Conservation (phyloP, 148 eudicot species). For the Dysphania ambrosioides region DNA sequence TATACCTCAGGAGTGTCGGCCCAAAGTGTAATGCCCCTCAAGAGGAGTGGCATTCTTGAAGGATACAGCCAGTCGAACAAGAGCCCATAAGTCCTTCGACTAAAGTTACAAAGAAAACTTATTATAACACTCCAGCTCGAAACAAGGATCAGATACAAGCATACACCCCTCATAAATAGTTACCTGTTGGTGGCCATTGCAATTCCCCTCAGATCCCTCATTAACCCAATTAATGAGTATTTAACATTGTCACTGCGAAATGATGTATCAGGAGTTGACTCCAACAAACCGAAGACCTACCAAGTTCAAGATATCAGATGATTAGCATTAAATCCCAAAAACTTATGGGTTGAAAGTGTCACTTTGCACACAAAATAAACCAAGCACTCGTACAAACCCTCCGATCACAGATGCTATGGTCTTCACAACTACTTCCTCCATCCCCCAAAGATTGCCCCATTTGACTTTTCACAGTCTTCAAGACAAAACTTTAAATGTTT, state of each 20-base stretch:
- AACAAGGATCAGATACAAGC: background rate
- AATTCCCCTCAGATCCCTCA: slow-evolving; percentile 96
- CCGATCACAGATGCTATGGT: background rate
- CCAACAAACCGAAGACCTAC: slow-evolving; percentile 72
- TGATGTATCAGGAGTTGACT: slow-evolving; percentile 74
- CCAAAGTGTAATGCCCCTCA: slow-evolving; percentile 93
- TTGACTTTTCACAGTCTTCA: too few species aligned
- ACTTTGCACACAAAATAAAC: slow-evolving; percentile 12
- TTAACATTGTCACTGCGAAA: slow-evolving; percentile 78
- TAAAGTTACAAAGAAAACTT: slow-evolving; percentile 32
- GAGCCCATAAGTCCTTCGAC: slow-evolving; percentile 89
- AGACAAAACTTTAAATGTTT: too few species aligned
- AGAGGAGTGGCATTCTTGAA: slow-evolving; percentile 74
- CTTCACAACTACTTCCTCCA: background rate
- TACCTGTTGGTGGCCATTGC: slow-evolving; percentile 94
- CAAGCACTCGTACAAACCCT: background rate
- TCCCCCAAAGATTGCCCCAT: too few species aligned
- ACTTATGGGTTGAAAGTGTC: background rate
- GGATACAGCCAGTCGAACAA: slow-evolving; percentile 98
- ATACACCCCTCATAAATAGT: slow-evolving; percentile 10
- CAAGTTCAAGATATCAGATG: slow-evolving; percentile 15
- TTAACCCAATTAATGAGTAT: slow-evolving; percentile 75
- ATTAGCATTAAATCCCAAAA: background rate
- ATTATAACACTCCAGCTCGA: background rate
- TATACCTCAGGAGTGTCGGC: slow-evolving; percentile 97